These are phyloP conservation scores for Malassezia sympodialis DNA, from an alignment of 1,284 basidiomycete genomes.

Conservation along the genomic window DNA sequence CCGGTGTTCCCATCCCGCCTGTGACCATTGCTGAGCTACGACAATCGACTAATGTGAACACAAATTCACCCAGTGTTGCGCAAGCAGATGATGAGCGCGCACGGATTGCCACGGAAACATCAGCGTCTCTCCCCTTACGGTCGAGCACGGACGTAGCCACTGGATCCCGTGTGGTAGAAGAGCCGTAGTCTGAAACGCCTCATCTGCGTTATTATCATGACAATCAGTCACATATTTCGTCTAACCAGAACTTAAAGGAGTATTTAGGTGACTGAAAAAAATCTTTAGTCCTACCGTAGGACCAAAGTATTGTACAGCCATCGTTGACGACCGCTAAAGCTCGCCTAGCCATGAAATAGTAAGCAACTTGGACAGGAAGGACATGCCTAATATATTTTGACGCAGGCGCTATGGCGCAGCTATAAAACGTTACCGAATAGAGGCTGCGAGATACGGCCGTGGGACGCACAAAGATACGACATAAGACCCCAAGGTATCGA, in stretches of 20 bases:
- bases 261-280: not conserved
- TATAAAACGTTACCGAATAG: slow-evolving; percentile 13
- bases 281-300: not conserved
- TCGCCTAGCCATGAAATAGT: too few relatives aligned
- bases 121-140: not conserved
- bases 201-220: not conserved
- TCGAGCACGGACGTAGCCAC: not conserved
- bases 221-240: not conserved
- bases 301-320: too few relatives aligned
- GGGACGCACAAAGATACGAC: not conserved
- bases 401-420: slow-evolving; percentile 1
- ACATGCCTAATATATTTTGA: slow-evolving; percentile 11
- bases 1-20: slow-evolving; percentile 21
- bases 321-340: too few relatives aligned
- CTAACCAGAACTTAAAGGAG: not conserved
- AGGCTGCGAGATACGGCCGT: not conserved
- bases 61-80: not conserved
- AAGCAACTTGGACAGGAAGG: not conserved
- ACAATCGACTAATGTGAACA: slow-evolving; percentile 24
- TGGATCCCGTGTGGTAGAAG: not conserved
- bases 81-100: slow-evolving; percentile 4
- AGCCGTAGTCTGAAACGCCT: not conserved
- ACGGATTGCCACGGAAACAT: not conserved
- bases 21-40: slow-evolving; percentile 34
- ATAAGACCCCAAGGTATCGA: not conserved